Percentiles rank a stretch among this genome's conserved stretches.
Evolutionary conservation across 768 basidiomycete genomes (phyloP).

Genomic region (Trametes cingulata): DNA sequence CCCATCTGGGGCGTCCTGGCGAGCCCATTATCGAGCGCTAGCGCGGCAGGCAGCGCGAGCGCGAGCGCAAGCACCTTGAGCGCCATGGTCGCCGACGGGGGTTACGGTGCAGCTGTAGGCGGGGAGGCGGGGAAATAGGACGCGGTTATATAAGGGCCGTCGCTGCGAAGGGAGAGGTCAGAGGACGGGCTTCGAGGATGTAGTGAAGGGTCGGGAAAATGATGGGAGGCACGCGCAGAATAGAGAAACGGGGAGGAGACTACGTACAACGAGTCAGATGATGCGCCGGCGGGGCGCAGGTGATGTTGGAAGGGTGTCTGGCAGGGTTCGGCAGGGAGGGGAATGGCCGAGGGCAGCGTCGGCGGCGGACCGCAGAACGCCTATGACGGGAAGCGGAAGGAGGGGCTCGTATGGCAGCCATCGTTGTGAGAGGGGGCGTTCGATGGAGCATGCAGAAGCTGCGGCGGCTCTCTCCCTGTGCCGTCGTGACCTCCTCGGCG

Average conservation of each 20-base stretch:
- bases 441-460: not conserved
- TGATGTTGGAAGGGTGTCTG: not conserved
- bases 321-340: not conserved
- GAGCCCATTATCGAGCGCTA: conserved; percentile 32
- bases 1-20: conserved; percentile 40
- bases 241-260: not conserved
- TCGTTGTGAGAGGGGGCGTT: not conserved
- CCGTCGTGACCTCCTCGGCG: not conserved
- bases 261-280: not conserved
- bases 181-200: not conserved
- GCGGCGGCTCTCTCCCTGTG: not conserved
- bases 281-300: not conserved
- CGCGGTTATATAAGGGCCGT: not conserved
- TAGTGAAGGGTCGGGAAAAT: not conserved
- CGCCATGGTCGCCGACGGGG: conserved; percentile 3
- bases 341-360: not conserved
- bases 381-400: not conserved
- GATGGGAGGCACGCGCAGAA: conserved; percentile 6
- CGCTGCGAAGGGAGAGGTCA: conserved; percentile 4
- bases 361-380: conserved; percentile 9
- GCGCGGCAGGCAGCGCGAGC: conserved; percentile 10
- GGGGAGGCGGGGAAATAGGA: not conserved
- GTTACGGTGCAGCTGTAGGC: not conserved
- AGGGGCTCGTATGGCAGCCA: not conserved
- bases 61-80: conserved; percentile 13